A percentile compares a stretch with the other conserved stretches of the same genome.
These are phyloP conservation scores for Calvatia gigantea DNA, from an alignment of 768 basidiomycete species.

Conservation along the genomic window DNA sequence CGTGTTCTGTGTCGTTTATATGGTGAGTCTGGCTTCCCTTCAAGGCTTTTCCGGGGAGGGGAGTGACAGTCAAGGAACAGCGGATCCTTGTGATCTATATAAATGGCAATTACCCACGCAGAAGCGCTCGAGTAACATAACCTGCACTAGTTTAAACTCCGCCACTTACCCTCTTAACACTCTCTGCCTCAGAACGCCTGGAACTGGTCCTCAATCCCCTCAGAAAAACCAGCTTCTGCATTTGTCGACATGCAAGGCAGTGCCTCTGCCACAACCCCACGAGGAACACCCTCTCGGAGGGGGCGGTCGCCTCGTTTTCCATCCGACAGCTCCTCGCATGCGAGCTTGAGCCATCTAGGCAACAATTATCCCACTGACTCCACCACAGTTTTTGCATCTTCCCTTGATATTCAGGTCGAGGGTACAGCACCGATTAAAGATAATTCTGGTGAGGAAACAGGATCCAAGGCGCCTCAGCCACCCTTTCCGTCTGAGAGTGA, in stretches of 20 bases:
- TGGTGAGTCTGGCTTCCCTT: slow-evolving; percentile 1
- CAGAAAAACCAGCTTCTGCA: slow-evolving; percentile 31
- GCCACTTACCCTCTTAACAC: slow-evolving; percentile 39
- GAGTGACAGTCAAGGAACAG: slow-evolving; percentile 14
- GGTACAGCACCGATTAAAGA: slow-evolving; percentile 64
- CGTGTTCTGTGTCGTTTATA: background rate
- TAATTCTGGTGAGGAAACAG: slow-evolving; percentile 34
- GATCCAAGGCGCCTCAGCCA: slow-evolving; percentile 32
- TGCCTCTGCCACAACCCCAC: slow-evolving; percentile 43
- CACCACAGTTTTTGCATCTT: slow-evolving; percentile 56
- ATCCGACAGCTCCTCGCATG: slow-evolving; percentile 43
- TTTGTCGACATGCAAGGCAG: slow-evolving; percentile 40
- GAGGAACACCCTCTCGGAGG: slow-evolving; percentile 60
- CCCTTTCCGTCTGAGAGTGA: slow-evolving; percentile 37
- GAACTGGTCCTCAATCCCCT: slow-evolving; percentile 30
- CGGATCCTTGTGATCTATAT: slow-evolving; percentile 17
- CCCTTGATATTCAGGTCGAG: slow-evolving; percentile 74
- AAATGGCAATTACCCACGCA: slow-evolving; percentile 41
- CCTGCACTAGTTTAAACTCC: slow-evolving; percentile 41
- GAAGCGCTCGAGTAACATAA: slow-evolving; percentile 43
- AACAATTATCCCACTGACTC: slow-evolving; percentile 49
- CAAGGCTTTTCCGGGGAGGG: slow-evolving; percentile 13
- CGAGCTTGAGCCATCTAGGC: slow-evolving; percentile 40
- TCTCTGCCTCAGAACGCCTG: slow-evolving; percentile 37
- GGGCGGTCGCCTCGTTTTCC: slow-evolving; percentile 59